Percentiles rank a stretch among this genome's conserved stretches.
These are phyloP conservation scores for Daedaleopsis nitida DNA, from an alignment of 768 basidiomycete species.

Conservation along the genomic window DNA sequence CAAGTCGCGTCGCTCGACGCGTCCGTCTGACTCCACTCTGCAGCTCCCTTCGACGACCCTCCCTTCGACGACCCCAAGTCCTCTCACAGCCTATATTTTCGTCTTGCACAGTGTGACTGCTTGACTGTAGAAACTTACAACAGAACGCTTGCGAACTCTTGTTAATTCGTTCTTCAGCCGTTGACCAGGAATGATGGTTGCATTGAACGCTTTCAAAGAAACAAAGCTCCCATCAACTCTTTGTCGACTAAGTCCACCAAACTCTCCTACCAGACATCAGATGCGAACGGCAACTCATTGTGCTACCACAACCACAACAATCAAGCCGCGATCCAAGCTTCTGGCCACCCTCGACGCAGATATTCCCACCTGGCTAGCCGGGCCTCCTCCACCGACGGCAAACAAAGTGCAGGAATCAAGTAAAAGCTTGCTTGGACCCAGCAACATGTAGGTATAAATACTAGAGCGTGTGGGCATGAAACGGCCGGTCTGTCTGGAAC, in stretches of 20 bases:
- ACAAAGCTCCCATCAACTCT: constrained; percentile 12
- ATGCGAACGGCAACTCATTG: constrained; percentile 8
- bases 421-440: background rate
- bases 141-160: too few relatives aligned
- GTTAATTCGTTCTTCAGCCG: too few relatives aligned
- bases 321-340: constrained; percentile 19
- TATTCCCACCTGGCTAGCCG: constrained; percentile 13
- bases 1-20: constrained; percentile 1
- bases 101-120: too few relatives aligned
- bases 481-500: background rate
- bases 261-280: constrained; percentile 12
- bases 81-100: too few relatives aligned
- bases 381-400: background rate
- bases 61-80: too few relatives aligned
- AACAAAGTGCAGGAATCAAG: background rate
- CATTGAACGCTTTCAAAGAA: constrained; percentile 23
- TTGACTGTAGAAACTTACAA: too few relatives aligned
- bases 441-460: background rate
- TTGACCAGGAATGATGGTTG: background rate
- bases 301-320: background rate
- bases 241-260: constrained; percentile 20
- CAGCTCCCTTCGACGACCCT: too few relatives aligned
- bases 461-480: background rate
- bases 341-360: constrained; percentile 26
- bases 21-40: background rate